Evolutionary conservation across 2,329 filamentous ascomycete species (phyloP), one percentile per base, ranked within the genome.

Genomic region (Lasiodiplodia theobromae): DNA sequence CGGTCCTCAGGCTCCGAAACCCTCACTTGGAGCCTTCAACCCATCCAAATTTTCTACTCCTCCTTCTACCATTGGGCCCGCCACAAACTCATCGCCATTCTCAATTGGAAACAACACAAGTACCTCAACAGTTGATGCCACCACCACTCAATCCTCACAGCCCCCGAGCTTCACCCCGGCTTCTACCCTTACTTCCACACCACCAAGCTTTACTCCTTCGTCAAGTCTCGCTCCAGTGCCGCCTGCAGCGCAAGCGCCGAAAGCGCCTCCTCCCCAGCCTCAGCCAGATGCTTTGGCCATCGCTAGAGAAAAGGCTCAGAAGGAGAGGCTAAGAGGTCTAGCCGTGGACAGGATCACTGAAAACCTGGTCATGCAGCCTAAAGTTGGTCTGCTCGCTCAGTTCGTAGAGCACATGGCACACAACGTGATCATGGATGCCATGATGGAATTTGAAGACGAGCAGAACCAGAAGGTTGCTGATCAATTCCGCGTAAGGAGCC

Each of bases 331-430:
- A 10, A 8, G 10, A n/a, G 28, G n/a, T 28, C 40, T 52, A 52
- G 21, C 44, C 14, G 37, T 64, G 6, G 60, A 67, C 14, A 60
- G 38, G 11, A 72, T 84, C n/a, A 77, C 82, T 4, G 70, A 72
- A 5, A 77, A 78, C 53, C 60, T 84, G 18, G 75, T 82, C n/a
- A 72, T 79, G 1, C 75, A 80, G 37, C 73, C 75, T 0, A 72
- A 73, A n/a, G 71, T 75, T 1, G 83, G 83, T n/a, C 73, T 84
- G 23, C 71, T 85, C 44, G 74, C 80, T 67, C 82, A 85, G 67
- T 84, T 79, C 68, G 72, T 85, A 31, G 81, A 84, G 53, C 80
- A 79, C 56, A 72, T 73, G 57, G 74, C 80, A 28, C 72, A 74
- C 4, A 74, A 76, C 12, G 74, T 80, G 12, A 77, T 81, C n/a